These are phyloP conservation scores for Cylindrotheca closterium DNA, from an alignment of 108 stramenopile species.

Conservation along the genomic window DNA sequence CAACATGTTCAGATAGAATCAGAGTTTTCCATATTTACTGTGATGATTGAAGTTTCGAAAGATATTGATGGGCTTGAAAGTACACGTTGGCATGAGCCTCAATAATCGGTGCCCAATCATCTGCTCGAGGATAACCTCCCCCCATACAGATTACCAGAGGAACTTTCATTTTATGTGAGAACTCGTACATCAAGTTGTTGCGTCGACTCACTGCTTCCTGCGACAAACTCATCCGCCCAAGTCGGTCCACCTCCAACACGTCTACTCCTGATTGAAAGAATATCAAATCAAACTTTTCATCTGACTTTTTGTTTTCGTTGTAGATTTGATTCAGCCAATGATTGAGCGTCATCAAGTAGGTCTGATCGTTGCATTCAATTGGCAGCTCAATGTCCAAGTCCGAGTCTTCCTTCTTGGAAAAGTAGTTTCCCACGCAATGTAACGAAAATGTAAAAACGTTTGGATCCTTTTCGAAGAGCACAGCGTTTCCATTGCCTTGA, in stretches of 20 bases:
- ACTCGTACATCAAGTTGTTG: conserved; percentile 69
- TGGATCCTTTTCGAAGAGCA: conserved; percentile 57
- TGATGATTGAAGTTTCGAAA: no score
- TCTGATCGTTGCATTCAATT: conserved; percentile 64
- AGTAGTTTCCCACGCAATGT: conserved; percentile 84
- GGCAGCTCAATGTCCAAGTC: conserved; percentile 86
- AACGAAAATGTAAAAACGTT: conserved; percentile 77
- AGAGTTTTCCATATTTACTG: no score
- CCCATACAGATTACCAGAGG: conserved; percentile 86
- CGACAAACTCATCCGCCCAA: conserved; percentile 72
- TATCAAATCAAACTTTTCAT: conserved; percentile 62
- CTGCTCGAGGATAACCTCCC: conserved; percentile 75
- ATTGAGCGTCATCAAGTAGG: conserved; percentile 65
- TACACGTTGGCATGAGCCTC: conserved; percentile 78
- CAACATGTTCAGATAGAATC: no score
- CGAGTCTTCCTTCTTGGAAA: conserved; percentile 71
- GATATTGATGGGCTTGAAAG: conserved; percentile 63
- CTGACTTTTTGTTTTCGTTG: conserved; percentile 10
- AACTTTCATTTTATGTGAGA: conserved; percentile 39
- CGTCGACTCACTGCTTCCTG: conserved; percentile 52
- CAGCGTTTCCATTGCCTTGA: conserved; percentile 93
- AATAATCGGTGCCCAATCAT: conserved; percentile 72
- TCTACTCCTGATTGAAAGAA: conserved; percentile 90
- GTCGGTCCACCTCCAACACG: conserved; percentile 69
- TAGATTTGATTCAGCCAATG: conserved; percentile 71